phyloP scores from a whole-genome alignment of 2,329 filamentous ascomycete genomes.

The Myriosclerotinia duriaeana region DNA sequence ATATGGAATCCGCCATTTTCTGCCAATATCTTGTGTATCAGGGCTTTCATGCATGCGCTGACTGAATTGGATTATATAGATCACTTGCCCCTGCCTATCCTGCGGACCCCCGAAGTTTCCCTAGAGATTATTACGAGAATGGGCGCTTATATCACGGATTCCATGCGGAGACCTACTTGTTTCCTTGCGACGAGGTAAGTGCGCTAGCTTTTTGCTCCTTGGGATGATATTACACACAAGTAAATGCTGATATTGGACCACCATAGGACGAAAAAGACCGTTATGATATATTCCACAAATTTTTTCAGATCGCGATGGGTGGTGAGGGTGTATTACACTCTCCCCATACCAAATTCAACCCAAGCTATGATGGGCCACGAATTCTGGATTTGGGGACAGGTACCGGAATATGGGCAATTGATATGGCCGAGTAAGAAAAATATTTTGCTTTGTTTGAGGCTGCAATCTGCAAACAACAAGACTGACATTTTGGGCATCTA shows the following conservation, averaged over 20 bases:
- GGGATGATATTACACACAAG: neutral
- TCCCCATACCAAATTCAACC: constrained; percentile 40
- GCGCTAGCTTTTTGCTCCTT: neutral
- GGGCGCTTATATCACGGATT: constrained; percentile 69
- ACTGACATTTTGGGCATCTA: constrained; percentile 22
- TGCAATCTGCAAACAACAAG: neutral
- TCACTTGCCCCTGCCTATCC: constrained; percentile 25
- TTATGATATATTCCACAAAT: constrained; percentile 78
- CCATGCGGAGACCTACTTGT: constrained; percentile 67
- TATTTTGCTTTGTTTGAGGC: constrained; percentile 3
- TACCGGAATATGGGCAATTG: constrained; percentile 88
- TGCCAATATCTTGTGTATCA: neutral
- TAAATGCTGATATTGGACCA: constrained; percentile 26
- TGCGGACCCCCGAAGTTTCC: constrained; percentile 29
- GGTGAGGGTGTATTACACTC: constrained; percentile 45
- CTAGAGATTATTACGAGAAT: constrained; percentile 57
- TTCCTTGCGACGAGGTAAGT: constrained; percentile 72
- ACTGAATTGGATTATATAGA: constrained; percentile 29
- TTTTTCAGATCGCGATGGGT: constrained; percentile 65
- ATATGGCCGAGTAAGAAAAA: constrained; percentile 70
- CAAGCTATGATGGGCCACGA: constrained; percentile 39
- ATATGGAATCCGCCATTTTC: neutral
- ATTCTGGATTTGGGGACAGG: constrained; percentile 76
- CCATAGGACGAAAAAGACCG: constrained; percentile 68
- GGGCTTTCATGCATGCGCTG: neutral